Evolutionary conservation across 805 yeast species (phyloP), one percentile per base, ranked within the genome.

Genomic region (Zygotorulaspora sp.): DNA sequence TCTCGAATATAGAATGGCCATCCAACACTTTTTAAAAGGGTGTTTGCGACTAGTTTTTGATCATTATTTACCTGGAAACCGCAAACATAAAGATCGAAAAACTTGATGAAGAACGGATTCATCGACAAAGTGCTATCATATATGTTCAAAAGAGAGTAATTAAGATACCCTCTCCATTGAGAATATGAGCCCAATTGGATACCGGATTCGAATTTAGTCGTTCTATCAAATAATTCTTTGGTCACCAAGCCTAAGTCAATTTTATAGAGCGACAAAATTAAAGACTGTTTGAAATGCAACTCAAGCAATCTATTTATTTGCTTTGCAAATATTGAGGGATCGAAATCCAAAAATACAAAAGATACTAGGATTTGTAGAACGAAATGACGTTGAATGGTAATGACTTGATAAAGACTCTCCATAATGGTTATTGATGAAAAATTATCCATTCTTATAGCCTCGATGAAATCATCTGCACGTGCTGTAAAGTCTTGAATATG

Each of bases 291-390:
- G 33, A 49, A 57, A 40, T 55, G 52, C 10, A 58, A 24, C 6
- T 48, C 45, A 26, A 61, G 36, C 17, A 61, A 38, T 2, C 29
- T 33, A 7, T 43, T 37, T 6, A 61, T 17, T 32, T 57, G 58
- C 3, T 40, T 36, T 23, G 38, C 45, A 36, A 60, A 49, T 3
- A 43, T 15, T 12, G 59, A 48, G 20, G 56, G 56, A 31, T 65
- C 66, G 38, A 68, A 59, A 36, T 68, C 68, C 40, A 68, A 47
- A 10, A 67, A 60, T 8, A 65, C 53, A 21, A 68, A 53, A 9
- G 64, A 42, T 24, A 67, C 41, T 24, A 67, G 40, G 6, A 66
- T 37, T 24, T 66, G 59, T 35, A 61, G 49, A 19, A 63, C 45
- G 17, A 66, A 50, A 5, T 58, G 52, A 30, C 52, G 52, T 36